Conservation (phyloP, 805 yeast genomes). For the Yamadazyma takamatsuzukensis region DNA sequence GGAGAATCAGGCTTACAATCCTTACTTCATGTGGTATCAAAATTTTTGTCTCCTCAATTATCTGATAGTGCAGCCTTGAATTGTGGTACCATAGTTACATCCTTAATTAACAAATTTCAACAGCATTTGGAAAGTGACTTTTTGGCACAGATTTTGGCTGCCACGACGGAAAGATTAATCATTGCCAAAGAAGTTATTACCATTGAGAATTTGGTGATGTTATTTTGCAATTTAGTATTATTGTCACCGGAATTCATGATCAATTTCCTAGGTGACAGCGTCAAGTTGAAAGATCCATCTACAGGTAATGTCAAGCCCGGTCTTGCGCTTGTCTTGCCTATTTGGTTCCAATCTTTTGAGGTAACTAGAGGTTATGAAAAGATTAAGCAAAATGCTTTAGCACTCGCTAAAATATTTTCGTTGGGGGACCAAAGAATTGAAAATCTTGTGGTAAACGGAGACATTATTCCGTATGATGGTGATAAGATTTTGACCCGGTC, state of each 20-base stretch:
- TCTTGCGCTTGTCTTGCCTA: constrained; percentile 56
- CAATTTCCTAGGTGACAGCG: constrained; percentile 47
- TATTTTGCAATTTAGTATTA: constrained; percentile 69
- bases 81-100: constrained; percentile 63
- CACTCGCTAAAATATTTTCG: constrained; percentile 63
- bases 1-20: constrained; percentile 47
- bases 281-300: constrained; percentile 23
- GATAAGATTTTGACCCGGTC: constrained; percentile 83
- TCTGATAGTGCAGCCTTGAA: constrained; percentile 81
- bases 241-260: constrained; percentile 62
- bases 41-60: constrained; percentile 65
- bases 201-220: constrained; percentile 70
- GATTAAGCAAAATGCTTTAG: constrained; percentile 64
- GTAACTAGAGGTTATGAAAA: constrained; percentile 74
- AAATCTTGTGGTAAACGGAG: constrained; percentile 68
- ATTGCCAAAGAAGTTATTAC: constrained; percentile 68
- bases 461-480: constrained; percentile 56
- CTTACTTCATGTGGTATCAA: constrained; percentile 62
- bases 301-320: constrained; percentile 32
- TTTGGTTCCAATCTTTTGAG: constrained; percentile 84
- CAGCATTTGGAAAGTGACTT: constrained; percentile 35
- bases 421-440: constrained; percentile 54
- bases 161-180: constrained; percentile 65
- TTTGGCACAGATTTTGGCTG: constrained; percentile 59
- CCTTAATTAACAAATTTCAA: constrained; percentile 52